phyloP scores from a whole-genome alignment of 176 grass and related monocot species.

The Bromus sterilis region DNA sequence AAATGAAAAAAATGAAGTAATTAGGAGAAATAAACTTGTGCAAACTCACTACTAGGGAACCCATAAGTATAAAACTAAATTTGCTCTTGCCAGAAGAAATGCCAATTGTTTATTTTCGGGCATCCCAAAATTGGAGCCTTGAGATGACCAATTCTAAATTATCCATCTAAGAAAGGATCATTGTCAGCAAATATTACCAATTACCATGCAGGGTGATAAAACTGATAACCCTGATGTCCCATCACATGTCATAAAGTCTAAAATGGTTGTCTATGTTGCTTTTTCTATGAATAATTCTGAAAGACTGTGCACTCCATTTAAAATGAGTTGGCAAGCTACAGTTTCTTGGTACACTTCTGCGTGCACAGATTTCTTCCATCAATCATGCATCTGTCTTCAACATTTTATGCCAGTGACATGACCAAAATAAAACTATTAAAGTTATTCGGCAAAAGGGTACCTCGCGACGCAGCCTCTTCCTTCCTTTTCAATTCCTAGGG shows the following conservation, averaged over 20 bases:
- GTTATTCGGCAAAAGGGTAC: constrained; percentile 20
- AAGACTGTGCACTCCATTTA: not conserved
- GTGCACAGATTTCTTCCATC: not conserved
- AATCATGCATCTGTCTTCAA: constrained; percentile 1
- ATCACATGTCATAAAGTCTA: not conserved
- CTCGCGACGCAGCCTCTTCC: constrained; percentile 78
- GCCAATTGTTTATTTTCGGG: not conserved
- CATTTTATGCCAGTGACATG: constrained; percentile 14
- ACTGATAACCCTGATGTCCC: constrained; percentile 14
- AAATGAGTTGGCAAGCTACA: constrained; percentile 1
- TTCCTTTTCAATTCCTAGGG: constrained; percentile 79
- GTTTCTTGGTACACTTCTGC: not conserved
- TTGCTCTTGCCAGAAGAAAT: not conserved
- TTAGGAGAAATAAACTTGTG: constrained; percentile 11
- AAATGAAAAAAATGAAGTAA: constrained; percentile 2
- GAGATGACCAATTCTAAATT: not conserved
- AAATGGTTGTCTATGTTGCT: not conserved
- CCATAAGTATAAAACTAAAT: not conserved
- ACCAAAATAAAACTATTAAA: not conserved
- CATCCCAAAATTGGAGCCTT: not conserved
- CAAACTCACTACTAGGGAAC: not conserved
- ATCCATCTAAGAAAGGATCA: not conserved
- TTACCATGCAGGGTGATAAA: not conserved
- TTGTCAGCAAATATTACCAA: constrained; percentile 6
- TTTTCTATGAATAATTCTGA: not conserved